These are phyloP conservation scores for Cryoendolithus antarcticus DNA, from an alignment of 2,329 filamentous ascomycete genomes.

Conservation along the genomic window DNA sequence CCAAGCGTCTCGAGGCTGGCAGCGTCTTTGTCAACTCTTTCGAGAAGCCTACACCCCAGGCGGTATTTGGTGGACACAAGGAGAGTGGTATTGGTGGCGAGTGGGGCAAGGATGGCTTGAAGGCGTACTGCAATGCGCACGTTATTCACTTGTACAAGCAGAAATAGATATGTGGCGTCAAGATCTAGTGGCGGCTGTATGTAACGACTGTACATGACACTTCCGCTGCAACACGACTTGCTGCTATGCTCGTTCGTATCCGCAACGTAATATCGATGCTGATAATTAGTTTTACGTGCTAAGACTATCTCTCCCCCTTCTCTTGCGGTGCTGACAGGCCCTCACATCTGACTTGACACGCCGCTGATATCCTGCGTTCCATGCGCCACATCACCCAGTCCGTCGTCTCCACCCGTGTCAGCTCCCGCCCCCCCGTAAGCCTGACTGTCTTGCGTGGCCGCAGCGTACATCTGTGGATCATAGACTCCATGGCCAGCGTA, in stretches of 20 bases:
- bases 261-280: too few relatives aligned
- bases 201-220: too few relatives aligned
- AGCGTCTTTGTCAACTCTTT: conserved; percentile 45
- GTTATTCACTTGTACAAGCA: conserved; percentile 36
- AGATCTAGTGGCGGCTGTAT: too few relatives aligned
- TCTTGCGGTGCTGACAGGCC: too few relatives aligned
- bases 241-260: too few relatives aligned
- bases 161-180: neutral
- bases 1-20: conserved; percentile 38
- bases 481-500: conserved; percentile 3
- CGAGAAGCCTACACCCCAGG: conserved; percentile 35
- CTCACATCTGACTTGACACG: too few relatives aligned
- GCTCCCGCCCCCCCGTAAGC: conserved; percentile 11
- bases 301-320: too few relatives aligned
- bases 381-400: too few relatives aligned
- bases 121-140: conserved; percentile 36
- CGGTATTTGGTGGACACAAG: conserved; percentile 62
- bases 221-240: too few relatives aligned
- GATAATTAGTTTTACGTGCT: too few relatives aligned
- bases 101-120: conserved; percentile 32
- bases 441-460: conserved; percentile 6
- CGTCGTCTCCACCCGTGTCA: too few relatives aligned
- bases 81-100: conserved; percentile 50
- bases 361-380: too few relatives aligned
- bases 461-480: conserved; percentile 7